Base-by-base conservation (phyloP, 305 asterid genomes). In the Stenogyne calaminthoides region DNA sequence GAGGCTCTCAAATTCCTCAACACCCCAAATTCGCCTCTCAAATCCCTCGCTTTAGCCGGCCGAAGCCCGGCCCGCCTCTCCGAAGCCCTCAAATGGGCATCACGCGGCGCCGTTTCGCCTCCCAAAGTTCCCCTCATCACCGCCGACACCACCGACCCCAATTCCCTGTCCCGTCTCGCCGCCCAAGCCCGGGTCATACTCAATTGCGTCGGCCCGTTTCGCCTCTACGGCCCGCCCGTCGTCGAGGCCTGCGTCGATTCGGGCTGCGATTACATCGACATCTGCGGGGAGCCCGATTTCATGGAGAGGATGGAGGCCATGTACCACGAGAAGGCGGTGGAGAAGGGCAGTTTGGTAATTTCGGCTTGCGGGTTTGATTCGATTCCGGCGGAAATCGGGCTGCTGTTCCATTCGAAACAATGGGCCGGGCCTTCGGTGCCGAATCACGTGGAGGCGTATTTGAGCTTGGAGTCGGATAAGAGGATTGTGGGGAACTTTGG, bases 321-420 rank as follows among this genome's bases (percentile, higher is more conserved):
- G 42, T 90, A 83, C 82, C 91, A 88, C 49, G 93, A 81, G 39
- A 83, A 83, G 77, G 98, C 93, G 22, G 83, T 22, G 77, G 89
- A 85, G 80, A 88, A 64, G 69, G 93, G 96, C 4, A 75, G 86
- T 2, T 80, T 94, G 84, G 85, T 94, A 0, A 67, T 94, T 56
- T 91, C 96, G 7, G 99, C 92, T 25, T 94, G 97, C 55, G 99
- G 97, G 72, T 91, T 87, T 42, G 97, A 94, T 8, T 94, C 96
- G 0, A 72, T 94, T 40, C 99, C 97, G 76, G 97, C 97, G 77
- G 99, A 91, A 78, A 56, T 94, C 3, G 99, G 99, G 37, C 12
- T 89, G 76, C 15, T 94, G 84, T 89, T 82, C 73, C 91, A 89
- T 65, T 75, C 88, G 1, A 76, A 76, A 75, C 91, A 91, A 22